Conservation (phyloP, 2,329 filamentous ascomycete species). For the Paraconiothyrium sp. region DNA sequence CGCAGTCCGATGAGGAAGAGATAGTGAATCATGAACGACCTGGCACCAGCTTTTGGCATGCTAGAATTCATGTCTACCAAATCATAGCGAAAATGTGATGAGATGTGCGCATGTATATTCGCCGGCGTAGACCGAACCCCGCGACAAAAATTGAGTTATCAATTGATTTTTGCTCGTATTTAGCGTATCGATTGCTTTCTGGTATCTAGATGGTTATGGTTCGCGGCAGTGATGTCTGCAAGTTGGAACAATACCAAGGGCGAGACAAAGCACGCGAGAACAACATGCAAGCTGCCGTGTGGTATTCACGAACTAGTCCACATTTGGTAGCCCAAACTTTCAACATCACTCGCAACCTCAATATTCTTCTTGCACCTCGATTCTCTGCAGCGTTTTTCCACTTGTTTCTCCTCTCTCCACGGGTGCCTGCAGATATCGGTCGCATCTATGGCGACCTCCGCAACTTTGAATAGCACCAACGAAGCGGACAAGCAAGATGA, state of each 20-base stretch:
- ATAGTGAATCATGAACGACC: background rate
- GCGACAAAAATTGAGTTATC: background rate
- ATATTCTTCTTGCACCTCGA: background rate
- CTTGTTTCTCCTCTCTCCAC: conserved; percentile 13
- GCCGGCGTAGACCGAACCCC: background rate
- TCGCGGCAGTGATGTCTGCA: background rate
- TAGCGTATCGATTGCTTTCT: background rate
- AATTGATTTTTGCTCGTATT: background rate
- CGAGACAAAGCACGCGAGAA: conserved; percentile 33
- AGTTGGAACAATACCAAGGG: conserved; percentile 46
- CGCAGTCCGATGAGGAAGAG: background rate
- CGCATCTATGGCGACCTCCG: conserved; percentile 27
- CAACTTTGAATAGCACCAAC: conserved; percentile 21
- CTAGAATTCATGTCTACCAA: background rate
- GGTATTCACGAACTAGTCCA: conserved; percentile 25
- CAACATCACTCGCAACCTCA: background rate
- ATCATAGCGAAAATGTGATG: background rate
- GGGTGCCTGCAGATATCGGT: background rate
- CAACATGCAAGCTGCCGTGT: conserved; percentile 9
- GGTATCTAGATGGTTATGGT: background rate
- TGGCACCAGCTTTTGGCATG: background rate
- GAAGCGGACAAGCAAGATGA: conserved; percentile 25
- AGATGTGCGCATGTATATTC: background rate
- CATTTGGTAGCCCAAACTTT: conserved; percentile 22
- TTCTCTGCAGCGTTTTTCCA: background rate